Percentiles rank a stretch among this genome's conserved stretches.
Evolutionary conservation across 192 early-diverging fungal genomes (phyloP).

Genomic region (Chytriomyces sp.): DNA sequence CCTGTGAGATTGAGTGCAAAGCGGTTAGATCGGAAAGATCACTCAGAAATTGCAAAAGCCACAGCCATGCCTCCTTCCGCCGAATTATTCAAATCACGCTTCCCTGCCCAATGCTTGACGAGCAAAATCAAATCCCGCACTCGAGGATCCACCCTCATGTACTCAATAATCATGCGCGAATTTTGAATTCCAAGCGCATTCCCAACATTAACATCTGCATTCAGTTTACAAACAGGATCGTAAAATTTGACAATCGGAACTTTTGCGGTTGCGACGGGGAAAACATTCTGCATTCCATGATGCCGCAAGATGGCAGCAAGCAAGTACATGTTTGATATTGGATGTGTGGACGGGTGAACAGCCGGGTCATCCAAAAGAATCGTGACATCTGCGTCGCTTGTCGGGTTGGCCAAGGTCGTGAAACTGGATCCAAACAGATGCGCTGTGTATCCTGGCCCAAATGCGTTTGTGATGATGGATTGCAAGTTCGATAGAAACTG

Average conservation of each 20-base stretch:
- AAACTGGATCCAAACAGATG: slow-evolving; percentile 54
- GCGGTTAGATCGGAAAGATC: no score
- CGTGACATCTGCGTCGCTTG: slow-evolving; percentile 49
- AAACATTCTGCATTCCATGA: slow-evolving; percentile 45
- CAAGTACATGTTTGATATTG: slow-evolving; percentile 38
- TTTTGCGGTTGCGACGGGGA: slow-evolving; percentile 40
- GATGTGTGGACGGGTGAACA: slow-evolving; percentile 26
- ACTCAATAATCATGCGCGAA: slow-evolving; percentile 44
- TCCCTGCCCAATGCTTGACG: slow-evolving; percentile 52
- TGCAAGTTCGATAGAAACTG: slow-evolving; percentile 31
- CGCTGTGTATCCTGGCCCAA: slow-evolving; percentile 29
- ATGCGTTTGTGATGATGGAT: slow-evolving; percentile 23
- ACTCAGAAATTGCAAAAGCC: not conserved
- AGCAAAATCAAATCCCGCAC: slow-evolving; percentile 52
- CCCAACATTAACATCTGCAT: slow-evolving; percentile 52
- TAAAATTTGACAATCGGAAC: slow-evolving; percentile 60
- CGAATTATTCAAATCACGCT: slow-evolving; percentile 50
- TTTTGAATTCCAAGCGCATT: slow-evolving; percentile 53
- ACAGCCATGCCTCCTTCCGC: slow-evolving; percentile 35
- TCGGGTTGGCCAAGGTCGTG: slow-evolving; percentile 45
- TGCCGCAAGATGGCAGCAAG: slow-evolving; percentile 35
- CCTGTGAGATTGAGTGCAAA: slow-evolving; percentile 23
- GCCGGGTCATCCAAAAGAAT: slow-evolving; percentile 21
- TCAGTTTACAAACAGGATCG: slow-evolving; percentile 37
- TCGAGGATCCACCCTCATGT: slow-evolving; percentile 45